Base-by-base conservation (phyloP, 1,284 basidiomycete genomes). In the Cerioporus squamosus region DNA sequence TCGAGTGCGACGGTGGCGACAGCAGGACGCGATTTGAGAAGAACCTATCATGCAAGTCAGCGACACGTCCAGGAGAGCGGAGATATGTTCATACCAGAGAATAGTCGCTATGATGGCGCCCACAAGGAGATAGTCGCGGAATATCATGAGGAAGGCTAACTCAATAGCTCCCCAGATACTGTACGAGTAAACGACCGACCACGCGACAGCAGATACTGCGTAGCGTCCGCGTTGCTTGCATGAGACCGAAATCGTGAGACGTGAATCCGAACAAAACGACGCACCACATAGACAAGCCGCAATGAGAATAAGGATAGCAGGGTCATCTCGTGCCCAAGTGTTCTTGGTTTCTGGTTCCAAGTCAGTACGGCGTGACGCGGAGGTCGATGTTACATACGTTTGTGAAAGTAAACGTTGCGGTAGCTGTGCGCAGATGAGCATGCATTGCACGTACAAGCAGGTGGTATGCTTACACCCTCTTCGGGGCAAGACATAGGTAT, bases 251-350 rank as follows among this genome's bases (percentile, higher is more conserved):
- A 36, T 36, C 17, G 26, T 44, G 47, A 3, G 52, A 33, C 43
- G 24, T 45, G 10, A 31, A 24, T 42, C 15, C 26, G 38, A 24
- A 31, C 43, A 26, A 24, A 38, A 20, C 10, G 8, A 40, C 85
- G 58, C 60, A 94, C 93, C 84, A 59, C 79, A 79, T 15, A 95
- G 81, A 72, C 88, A 93, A 42, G 84, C 90, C 31, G 86, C 83
- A 53, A 97, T 87, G 49, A 97, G 82, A 44, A 97, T 82, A 38
- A 97, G 80, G 67, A 97, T 95, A 14, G 95, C 95, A 18, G 95
- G 95, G 72, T 97, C 95, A 73, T 98, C 95, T 72, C 95, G 81
- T 23, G 95, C 94, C 95, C 95, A 97, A 5, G 92, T 93, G 73
- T 98, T 97, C 81, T 97, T 97, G n/a, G 95, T 98, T 79, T 97